A percentile compares a stretch with the other conserved stretches of the same genome.
phyloP scores from a whole-genome alignment of 306 rosid species.

The Morella rubra region DNA sequence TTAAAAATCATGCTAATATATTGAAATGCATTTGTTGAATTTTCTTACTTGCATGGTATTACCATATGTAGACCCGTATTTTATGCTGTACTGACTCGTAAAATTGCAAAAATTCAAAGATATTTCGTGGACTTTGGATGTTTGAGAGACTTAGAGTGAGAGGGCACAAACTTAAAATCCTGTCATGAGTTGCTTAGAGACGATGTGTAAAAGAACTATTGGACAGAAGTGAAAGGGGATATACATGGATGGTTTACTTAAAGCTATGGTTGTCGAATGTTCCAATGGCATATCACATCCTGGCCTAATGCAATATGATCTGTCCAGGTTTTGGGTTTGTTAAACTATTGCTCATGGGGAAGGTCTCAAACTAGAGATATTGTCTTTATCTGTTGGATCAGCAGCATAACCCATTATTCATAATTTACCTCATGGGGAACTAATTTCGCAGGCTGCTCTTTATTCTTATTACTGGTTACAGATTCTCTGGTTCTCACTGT shows the following conservation, averaged over 20 bases:
- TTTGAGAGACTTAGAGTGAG: neutral
- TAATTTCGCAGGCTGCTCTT: neutral
- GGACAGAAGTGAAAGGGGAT: neutral
- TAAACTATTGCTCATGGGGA: neutral
- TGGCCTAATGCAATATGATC: neutral
- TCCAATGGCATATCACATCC: neutral
- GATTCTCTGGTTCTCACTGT: neutral
- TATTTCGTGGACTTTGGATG: neutral
- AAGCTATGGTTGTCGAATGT: neutral
- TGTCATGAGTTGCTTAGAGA: neutral
- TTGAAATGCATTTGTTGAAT: neutral
- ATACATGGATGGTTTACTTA: neutral
- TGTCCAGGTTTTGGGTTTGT: slow-evolving; percentile 1
- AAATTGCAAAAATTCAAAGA: neutral
- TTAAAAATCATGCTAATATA: neutral
- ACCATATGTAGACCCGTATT: no score
- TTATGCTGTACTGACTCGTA: no score
- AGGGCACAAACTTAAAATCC: neutral
- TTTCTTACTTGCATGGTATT: no score
- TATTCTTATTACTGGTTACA: neutral
- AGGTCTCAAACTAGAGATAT: neutral
- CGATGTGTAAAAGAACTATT: neutral
- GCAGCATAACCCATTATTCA: neutral
- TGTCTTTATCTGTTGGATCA: no score
- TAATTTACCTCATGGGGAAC: neutral